Percentiles rank a stretch among this genome's conserved stretches.
Evolutionary conservation across 768 basidiomycete genomes (phyloP).

Genomic region (Mycena latifolia): DNA sequence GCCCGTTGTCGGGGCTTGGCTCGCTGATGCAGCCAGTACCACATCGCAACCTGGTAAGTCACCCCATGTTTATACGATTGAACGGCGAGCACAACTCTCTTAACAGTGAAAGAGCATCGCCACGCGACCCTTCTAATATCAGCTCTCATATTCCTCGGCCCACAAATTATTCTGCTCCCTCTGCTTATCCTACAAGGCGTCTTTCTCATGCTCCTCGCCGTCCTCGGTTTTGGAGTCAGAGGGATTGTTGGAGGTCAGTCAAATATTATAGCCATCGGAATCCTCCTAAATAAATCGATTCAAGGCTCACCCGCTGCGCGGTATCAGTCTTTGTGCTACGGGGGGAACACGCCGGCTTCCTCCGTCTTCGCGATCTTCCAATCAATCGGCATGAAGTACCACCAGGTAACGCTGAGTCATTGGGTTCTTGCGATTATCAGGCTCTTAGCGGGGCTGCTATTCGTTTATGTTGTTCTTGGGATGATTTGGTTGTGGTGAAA

Average conservation of each 20-base stretch:
- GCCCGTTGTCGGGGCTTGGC: constrained; percentile 10
- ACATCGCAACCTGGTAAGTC: constrained; percentile 13
- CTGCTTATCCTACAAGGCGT: constrained; percentile 37
- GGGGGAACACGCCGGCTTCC: constrained; percentile 14
- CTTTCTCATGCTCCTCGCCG: constrained; percentile 21
- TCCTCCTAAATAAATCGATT: neutral
- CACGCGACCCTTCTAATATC: constrained; percentile 30
- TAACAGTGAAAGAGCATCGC: constrained; percentile 35
- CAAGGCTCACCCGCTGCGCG: constrained; percentile 42
- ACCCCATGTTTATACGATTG: neutral
- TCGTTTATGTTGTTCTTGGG: too few species aligned
- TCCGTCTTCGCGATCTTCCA: too few species aligned
- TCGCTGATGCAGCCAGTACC: neutral
- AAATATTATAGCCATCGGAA: neutral
- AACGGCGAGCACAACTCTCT: neutral
- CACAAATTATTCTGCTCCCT: constrained; percentile 41
- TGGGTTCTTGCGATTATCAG: too few species aligned
- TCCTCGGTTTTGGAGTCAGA: constrained; percentile 36
- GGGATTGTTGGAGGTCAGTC: constrained; percentile 40
- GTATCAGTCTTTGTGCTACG: constrained; percentile 41
- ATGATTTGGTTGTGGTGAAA: too few species aligned
- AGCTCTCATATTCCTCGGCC: constrained; percentile 38
- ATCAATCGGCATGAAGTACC: too few species aligned
- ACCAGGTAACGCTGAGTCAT: too few species aligned
- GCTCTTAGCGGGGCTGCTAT: too few species aligned